Conservation (phyloP, 108 stramenopile genomes). For the Fistulifera solaris region DNA sequence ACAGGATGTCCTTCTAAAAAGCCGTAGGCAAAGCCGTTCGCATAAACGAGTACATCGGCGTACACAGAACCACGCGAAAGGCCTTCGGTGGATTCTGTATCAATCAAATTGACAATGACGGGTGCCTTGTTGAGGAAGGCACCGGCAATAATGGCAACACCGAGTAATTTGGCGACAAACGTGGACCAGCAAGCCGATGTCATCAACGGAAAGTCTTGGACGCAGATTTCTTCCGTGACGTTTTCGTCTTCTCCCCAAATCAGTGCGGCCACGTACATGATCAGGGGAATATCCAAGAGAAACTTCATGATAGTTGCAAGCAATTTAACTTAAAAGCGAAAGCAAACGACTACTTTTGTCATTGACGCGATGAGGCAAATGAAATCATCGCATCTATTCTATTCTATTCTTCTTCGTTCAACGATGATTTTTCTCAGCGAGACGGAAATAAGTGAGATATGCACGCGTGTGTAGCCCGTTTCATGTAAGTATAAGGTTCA, state of each 20-base stretch:
- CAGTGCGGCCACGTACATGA: background rate
- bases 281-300: too few species aligned
- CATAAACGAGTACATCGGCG: slow-evolving; percentile 56
- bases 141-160: slow-evolving; percentile 57
- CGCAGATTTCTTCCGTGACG: slow-evolving; percentile 2
- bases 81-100: slow-evolving; percentile 43
- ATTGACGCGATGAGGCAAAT: too few species aligned
- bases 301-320: too few species aligned
- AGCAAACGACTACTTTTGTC: too few species aligned
- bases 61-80: slow-evolving; percentile 42
- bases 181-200: slow-evolving; percentile 36
- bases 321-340: too few species aligned
- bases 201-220: slow-evolving; percentile 38
- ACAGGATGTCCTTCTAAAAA: slow-evolving; percentile 57
- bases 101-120: slow-evolving; percentile 52
- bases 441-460: too few species aligned
- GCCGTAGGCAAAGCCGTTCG: slow-evolving; percentile 62
- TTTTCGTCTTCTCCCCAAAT: slow-evolving; percentile 4
- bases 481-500: too few species aligned
- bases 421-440: too few species aligned
- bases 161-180: slow-evolving; percentile 56
- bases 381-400: too few species aligned
- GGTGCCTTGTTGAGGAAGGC: slow-evolving; percentile 68
- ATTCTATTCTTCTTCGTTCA: too few species aligned
- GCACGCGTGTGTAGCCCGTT: too few species aligned